These are phyloP conservation scores for Betula pendula DNA, from an alignment of 306 rosid species.

Conservation along the genomic window DNA sequence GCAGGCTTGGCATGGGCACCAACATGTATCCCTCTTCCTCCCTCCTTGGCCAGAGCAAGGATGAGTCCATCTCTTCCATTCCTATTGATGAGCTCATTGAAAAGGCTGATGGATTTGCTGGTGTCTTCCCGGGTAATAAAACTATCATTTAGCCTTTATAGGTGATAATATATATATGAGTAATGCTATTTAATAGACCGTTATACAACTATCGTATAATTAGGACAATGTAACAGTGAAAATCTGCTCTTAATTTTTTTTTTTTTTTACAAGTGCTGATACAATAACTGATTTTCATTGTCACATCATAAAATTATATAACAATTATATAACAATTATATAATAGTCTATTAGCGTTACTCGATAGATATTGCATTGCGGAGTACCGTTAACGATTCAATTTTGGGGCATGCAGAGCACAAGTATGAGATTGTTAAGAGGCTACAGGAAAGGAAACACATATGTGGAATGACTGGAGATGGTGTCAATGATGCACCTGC, in stretches of 20 bases:
- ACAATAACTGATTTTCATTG: no score
- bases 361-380: neutral
- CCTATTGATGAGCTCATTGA: constrained; percentile 88
- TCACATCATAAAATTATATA: no score
- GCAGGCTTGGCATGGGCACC: constrained; percentile 98
- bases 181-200: no score
- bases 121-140: constrained; percentile 87
- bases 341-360: no score
- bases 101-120: constrained; percentile 96
- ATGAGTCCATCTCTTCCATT: constrained; percentile 58
- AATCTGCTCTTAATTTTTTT: no score
- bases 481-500: constrained; percentile 97
- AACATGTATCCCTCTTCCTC: constrained; percentile 95
- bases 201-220: no score
- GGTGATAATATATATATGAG: neutral
- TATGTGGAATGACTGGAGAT: constrained; percentile 91
- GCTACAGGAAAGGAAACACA: constrained; percentile 75
- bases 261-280: no score
- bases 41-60: constrained; percentile 73
- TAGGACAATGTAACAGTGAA: no score
- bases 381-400: neutral
- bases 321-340: no score
- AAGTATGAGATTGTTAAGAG: constrained; percentile 89
- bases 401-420: constrained; percentile 55
- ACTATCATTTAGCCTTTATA: neutral